A percentile compares a stretch with the other conserved stretches of the same genome.
Evolutionary conservation across 352 stramenopile genomes (phyloP).

Genomic region (Thraustotheca clavata): DNA sequence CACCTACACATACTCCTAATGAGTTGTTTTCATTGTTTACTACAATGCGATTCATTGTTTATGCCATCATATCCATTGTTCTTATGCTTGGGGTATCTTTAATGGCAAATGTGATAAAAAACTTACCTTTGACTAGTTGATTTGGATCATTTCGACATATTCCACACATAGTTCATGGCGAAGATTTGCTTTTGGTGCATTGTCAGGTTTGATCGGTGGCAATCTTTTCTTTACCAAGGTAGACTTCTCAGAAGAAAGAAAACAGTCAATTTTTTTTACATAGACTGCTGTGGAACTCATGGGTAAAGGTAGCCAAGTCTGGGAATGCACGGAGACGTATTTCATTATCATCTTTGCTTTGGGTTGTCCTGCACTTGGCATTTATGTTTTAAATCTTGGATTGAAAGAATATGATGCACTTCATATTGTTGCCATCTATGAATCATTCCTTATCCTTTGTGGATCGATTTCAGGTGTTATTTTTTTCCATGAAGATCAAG

Average conservation of each 20-base stretch:
- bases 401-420: constrained; percentile 81
- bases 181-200: constrained; percentile 69
- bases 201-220: constrained; percentile 71
- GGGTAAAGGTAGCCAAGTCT: constrained; percentile 59
- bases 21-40: constrained; percentile 77
- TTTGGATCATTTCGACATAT: constrained; percentile 60
- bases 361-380: constrained; percentile 56
- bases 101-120: background rate
- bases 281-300: constrained; percentile 76
- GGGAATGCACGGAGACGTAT: constrained; percentile 59
- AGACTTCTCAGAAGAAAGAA: background rate
- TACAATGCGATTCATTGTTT: constrained; percentile 62
- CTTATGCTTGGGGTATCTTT: constrained; percentile 37
- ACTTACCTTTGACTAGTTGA: constrained; percentile 33
- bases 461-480: constrained; percentile 76
- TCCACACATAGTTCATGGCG: constrained; percentile 56
- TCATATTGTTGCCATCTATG: constrained; percentile 79
- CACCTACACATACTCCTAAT: constrained; percentile 56
- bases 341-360: constrained; percentile 56
- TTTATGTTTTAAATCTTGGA: constrained; percentile 68
- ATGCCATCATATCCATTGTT: constrained; percentile 37
- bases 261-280: background rate
- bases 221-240: constrained; percentile 86
- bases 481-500: constrained; percentile 80
- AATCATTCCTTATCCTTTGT: constrained; percentile 67